These are phyloP conservation scores for Colletotrichum karsti DNA, from an alignment of 2,329 filamentous ascomycete species.

Conservation along the genomic window DNA sequence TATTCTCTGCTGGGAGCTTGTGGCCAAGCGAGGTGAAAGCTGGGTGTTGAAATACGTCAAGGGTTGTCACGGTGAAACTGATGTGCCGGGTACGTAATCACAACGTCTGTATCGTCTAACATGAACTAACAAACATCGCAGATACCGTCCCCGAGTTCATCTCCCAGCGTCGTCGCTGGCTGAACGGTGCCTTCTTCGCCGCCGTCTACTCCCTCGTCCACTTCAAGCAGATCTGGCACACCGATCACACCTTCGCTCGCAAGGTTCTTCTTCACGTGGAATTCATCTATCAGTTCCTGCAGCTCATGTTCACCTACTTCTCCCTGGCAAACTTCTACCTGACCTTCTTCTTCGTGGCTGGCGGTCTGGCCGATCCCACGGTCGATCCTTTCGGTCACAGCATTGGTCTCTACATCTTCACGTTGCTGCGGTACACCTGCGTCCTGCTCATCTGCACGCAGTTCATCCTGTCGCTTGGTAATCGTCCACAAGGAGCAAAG, in stretches of 20 bases:
- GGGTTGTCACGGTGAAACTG: conserved; percentile 94
- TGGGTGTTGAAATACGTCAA: conserved; percentile 99
- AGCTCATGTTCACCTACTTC: conserved; percentile 96
- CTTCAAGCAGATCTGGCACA: conserved; percentile 90
- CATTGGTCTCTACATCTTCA: conserved; percentile 86
- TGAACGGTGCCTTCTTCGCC: conserved; percentile 98
- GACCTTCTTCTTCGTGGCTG: conserved; percentile 97
- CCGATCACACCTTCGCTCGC: conserved; percentile 88
- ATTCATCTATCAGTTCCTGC: conserved; percentile 93
- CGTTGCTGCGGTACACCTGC: conserved; percentile 84
- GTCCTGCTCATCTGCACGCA: conserved; percentile 91
- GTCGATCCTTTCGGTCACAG: conserved; percentile 93
- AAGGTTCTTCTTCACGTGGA: conserved; percentile 95
- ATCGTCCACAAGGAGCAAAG: conserved; percentile 93
- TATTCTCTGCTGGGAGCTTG: conserved; percentile 93
- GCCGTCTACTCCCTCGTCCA: conserved; percentile 97
- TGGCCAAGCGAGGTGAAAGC: conserved; percentile 91
- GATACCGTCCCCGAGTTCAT: conserved; percentile 96
- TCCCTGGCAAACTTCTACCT: conserved; percentile 99
- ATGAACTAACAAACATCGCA: conserved; percentile 41
- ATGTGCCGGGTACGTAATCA: conserved; percentile 82
- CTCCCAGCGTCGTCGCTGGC: conserved; percentile 94
- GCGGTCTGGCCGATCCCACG: conserved; percentile 80
- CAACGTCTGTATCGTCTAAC: neutral
- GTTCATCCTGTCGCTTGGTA: conserved; percentile 96